These are phyloP conservation scores for Talaromyces sp. DNA, from an alignment of 2,329 filamentous ascomycete genomes.

Conservation along the genomic window DNA sequence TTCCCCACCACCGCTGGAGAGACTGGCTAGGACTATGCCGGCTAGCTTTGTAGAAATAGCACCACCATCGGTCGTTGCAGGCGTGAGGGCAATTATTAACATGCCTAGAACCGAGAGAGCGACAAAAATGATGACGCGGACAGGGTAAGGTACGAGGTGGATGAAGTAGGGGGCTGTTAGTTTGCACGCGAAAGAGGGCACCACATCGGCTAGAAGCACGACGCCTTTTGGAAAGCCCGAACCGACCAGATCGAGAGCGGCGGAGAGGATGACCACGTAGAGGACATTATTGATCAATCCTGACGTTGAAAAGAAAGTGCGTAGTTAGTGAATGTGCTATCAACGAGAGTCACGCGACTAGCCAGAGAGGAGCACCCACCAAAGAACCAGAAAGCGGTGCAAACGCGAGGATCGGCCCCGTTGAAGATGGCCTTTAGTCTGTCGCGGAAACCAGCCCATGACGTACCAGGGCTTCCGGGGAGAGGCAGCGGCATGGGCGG, in stretches of 20 bases:
- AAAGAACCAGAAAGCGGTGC: slow-evolving; percentile 87
- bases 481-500: slow-evolving; percentile 44
- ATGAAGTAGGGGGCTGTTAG: slow-evolving; percentile 91
- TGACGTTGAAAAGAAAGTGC: slow-evolving; percentile 29
- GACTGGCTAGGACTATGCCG: slow-evolving; percentile 77
- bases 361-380: slow-evolving; percentile 52
- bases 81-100: slow-evolving; percentile 80
- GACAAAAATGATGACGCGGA: slow-evolving; percentile 71
- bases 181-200: slow-evolving; percentile 85
- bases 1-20: slow-evolving; percentile 83
- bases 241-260: slow-evolving; percentile 91
- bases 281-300: slow-evolving; percentile 95
- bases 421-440: slow-evolving; percentile 61
- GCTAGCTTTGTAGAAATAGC: slow-evolving; percentile 71
- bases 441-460: slow-evolving; percentile 69
- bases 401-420: slow-evolving; percentile 66
- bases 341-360: neutral
- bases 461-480: slow-evolving; percentile 57
- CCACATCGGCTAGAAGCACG: slow-evolving; percentile 86
- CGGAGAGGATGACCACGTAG: slow-evolving; percentile 93
- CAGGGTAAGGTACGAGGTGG: slow-evolving; percentile 73
- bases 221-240: slow-evolving; percentile 80
- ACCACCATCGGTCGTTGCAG: slow-evolving; percentile 50
- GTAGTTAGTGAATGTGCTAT: neutral
- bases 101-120: slow-evolving; percentile 76